Conservation (phyloP, 2,329 filamentous ascomycete species). For the Thielaviopsis ethacetica region DNA sequence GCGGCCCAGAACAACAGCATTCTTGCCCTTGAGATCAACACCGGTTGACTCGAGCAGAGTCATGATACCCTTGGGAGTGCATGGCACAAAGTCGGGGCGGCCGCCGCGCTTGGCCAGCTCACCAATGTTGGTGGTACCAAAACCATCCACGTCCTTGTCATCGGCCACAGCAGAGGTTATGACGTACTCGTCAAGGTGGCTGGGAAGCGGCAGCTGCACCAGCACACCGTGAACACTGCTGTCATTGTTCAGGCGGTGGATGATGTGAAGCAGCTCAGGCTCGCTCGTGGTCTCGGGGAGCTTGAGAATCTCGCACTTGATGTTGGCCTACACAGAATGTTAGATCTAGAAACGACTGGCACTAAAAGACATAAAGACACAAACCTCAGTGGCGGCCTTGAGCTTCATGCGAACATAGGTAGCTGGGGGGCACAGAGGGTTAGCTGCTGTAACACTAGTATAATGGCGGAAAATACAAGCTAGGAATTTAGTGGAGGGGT, state of each 20-base stretch:
- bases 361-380: slow-evolving; percentile 13
- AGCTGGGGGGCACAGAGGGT: slow-evolving; percentile 33
- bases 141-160: slow-evolving; percentile 96
- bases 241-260: slow-evolving; percentile 74
- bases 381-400: slow-evolving; percentile 84
- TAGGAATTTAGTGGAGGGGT: background rate
- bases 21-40: slow-evolving; percentile 72
- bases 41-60: slow-evolving; percentile 71
- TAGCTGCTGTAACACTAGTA: slow-evolving; percentile 13
- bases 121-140: slow-evolving; percentile 85
- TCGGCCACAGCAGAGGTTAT: slow-evolving; percentile 82
- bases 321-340: slow-evolving; percentile 51
- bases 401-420: slow-evolving; percentile 99
- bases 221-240: slow-evolving; percentile 76
- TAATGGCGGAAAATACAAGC: background rate
- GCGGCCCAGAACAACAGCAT: slow-evolving; percentile 82
- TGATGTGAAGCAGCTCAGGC: slow-evolving; percentile 68
- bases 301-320: slow-evolving; percentile 72
- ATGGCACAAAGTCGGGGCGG: slow-evolving; percentile 75
- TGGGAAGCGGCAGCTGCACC: slow-evolving; percentile 81
- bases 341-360: background rate
- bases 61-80: slow-evolving; percentile 97
- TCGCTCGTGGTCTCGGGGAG: slow-evolving; percentile 70
- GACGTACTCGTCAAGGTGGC: slow-evolving; percentile 75
- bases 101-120: slow-evolving; percentile 93